Evolutionary conservation across 1,284 basidiomycete genomes (phyloP), one percentile per base, ranked within the genome.

Genomic region (Athelia psychrophila): DNA sequence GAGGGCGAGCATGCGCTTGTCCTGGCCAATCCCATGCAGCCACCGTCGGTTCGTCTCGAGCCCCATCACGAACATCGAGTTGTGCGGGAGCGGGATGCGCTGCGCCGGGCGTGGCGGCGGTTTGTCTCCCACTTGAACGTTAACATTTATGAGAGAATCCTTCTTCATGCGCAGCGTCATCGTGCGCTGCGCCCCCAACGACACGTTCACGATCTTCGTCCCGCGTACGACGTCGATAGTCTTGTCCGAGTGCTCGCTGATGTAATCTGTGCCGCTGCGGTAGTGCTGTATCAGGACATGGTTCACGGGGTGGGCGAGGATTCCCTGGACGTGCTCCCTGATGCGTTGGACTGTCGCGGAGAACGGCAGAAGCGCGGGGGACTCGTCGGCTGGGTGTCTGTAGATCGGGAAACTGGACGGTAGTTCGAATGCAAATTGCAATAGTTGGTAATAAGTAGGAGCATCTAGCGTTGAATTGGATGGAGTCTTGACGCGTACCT

Each of bases 171-270:
- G 78, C 13, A 90, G 74, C 0, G 79, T 84, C 88, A 90, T 89
- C 20, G 75, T 69, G 33, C 87, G 78, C 62, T 85, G 80, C 2
- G 88, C 86, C 3, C 88, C 88, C 13, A 91, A 70, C 60, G 84
- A 88, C 50, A 91, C 83, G 55, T 91, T 91, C 53, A 88, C 83
- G 58, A 90, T 85, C 50, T 74, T 81, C 9, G 87, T 85, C 32
- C 81, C 83, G 16, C 73, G 77, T 1, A 86, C 79, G 55, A 91
- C 76, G 62, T 91, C 88, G 58, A 91, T 78, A 3, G 88, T 91
- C 71, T 91, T 91, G 67, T 91, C 88, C 1, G 84, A 86, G 64
- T 91, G 88, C 60, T 91, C 88, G 0, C 86, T 88, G 57, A 91
- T 91, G 65, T 86, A 88, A 65, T 91, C 88, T 30, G 79, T 79